Conservation (phyloP, 2,329 filamentous ascomycete species). For the Colletotrichum sp. region DNA sequence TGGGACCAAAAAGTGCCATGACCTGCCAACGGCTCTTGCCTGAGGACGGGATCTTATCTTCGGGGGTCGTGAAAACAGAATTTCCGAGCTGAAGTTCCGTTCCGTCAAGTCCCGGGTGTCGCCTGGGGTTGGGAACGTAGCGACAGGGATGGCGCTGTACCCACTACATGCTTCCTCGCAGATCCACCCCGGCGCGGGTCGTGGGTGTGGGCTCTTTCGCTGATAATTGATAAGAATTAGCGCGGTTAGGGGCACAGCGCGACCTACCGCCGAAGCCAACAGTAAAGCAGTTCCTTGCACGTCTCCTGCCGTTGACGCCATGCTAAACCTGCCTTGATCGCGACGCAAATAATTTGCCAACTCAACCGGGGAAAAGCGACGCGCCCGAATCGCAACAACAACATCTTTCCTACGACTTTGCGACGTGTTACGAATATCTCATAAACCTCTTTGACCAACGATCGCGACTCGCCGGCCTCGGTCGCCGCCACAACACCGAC, state of each 20-base stretch:
- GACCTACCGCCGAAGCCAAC: neutral
- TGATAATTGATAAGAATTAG: slow-evolving; percentile 10
- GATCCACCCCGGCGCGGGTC: slow-evolving; percentile 1
- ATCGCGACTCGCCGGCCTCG: neutral
- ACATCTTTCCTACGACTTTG: neutral
- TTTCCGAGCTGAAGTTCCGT: neutral
- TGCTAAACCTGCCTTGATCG: slow-evolving; percentile 12
- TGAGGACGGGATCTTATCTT: neutral
- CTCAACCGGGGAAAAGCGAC: neutral
- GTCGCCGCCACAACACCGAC: slow-evolving; percentile 2
- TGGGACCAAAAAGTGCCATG: neutral
- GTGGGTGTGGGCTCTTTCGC: neutral
- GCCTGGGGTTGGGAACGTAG: neutral
- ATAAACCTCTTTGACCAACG: neutral
- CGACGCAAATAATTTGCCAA: neutral
- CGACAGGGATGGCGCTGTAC: neutral
- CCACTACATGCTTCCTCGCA: neutral
- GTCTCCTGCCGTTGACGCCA: slow-evolving; percentile 13
- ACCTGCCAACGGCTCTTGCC: neutral
- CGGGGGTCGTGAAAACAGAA: neutral
- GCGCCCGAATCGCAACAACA: neutral
- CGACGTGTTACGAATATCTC: neutral
- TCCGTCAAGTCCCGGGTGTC: neutral
- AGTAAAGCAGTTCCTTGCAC: slow-evolving; percentile 2
- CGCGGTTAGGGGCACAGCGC: neutral